Percentiles rank a stretch among this genome's conserved stretches.
Evolutionary conservation across 2,329 filamentous ascomycete species (phyloP).

Genomic region (Sporothrix humicola): DNA sequence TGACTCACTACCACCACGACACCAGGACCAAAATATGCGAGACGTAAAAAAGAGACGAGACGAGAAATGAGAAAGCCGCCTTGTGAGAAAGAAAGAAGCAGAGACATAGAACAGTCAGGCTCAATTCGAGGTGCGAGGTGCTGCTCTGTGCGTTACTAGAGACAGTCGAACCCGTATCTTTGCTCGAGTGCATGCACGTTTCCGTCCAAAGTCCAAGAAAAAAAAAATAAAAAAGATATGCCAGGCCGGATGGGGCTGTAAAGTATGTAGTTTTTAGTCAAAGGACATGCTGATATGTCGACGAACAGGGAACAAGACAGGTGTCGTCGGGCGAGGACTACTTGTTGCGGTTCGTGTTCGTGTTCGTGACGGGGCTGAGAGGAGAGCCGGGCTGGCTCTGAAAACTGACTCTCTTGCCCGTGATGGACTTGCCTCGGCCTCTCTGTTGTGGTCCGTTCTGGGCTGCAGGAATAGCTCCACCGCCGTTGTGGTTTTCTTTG

Average conservation of each 20-base stretch:
- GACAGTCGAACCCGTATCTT: too few relatives aligned
- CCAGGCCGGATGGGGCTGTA: too few relatives aligned
- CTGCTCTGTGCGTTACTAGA: too few relatives aligned
- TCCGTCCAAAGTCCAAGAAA: too few relatives aligned
- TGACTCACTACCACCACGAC: neutral
- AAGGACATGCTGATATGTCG: too few relatives aligned
- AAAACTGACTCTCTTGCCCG: neutral
- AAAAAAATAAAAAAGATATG: too few relatives aligned
- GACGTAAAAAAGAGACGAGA: neutral
- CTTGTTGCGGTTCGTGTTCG: neutral
- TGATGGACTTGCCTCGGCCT: neutral
- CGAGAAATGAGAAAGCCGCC: neutral
- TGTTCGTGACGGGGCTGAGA: slow-evolving; percentile 18
- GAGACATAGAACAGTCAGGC: too few relatives aligned
- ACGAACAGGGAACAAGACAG: neutral
- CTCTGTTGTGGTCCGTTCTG: neutral
- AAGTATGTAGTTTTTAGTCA: too few relatives aligned
- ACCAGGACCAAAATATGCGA: neutral
- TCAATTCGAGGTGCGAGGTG: too few relatives aligned
- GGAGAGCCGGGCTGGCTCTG: neutral
- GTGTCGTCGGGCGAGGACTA: neutral
- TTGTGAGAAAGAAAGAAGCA: too few relatives aligned
- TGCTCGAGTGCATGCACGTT: too few relatives aligned
- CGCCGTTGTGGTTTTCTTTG: slow-evolving; percentile 13
- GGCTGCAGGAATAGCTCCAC: neutral